These are phyloP conservation scores for Alopecurus myosuroides DNA, from an alignment of 176 grass and related monocot species.

Conservation along the genomic window DNA sequence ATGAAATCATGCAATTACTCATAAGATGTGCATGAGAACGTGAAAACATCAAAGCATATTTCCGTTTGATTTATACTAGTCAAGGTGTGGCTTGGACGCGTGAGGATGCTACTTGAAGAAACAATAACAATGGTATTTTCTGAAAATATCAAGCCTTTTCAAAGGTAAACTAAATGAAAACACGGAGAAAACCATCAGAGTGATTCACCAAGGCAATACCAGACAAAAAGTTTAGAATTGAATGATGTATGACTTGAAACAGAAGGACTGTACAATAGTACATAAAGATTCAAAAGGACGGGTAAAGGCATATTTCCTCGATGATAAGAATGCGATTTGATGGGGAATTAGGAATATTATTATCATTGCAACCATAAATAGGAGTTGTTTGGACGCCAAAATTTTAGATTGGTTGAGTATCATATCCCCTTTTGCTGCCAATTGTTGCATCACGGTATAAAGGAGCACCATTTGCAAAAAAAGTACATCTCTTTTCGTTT, in stretches of 20 bases:
- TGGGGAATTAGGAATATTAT: neutral
- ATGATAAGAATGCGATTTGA: neutral
- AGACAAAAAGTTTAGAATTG: neutral
- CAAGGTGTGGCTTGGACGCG: neutral
- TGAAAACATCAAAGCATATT: neutral
- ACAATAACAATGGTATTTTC: neutral
- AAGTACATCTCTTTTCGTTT: neutral
- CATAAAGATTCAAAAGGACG: neutral
- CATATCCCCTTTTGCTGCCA: neutral
- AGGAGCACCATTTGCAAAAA: slow-evolving; percentile 26
- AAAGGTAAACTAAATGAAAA: neutral
- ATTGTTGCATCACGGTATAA: slow-evolving; percentile 19
- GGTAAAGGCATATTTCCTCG: neutral
- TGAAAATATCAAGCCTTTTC: neutral
- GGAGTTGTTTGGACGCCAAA: neutral
- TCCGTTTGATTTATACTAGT: neutral
- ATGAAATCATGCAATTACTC: neutral
- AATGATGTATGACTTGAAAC: neutral
- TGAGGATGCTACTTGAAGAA: neutral
- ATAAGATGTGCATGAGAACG: neutral
- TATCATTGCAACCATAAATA: neutral
- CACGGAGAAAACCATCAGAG: neutral
- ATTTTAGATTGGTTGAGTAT: slow-evolving; percentile 1
- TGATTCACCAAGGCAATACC: neutral
- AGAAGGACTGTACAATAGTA: neutral